phyloP scores from a whole-genome alignment of 768 basidiomycete species.

The Agrocybe chaxingu region DNA sequence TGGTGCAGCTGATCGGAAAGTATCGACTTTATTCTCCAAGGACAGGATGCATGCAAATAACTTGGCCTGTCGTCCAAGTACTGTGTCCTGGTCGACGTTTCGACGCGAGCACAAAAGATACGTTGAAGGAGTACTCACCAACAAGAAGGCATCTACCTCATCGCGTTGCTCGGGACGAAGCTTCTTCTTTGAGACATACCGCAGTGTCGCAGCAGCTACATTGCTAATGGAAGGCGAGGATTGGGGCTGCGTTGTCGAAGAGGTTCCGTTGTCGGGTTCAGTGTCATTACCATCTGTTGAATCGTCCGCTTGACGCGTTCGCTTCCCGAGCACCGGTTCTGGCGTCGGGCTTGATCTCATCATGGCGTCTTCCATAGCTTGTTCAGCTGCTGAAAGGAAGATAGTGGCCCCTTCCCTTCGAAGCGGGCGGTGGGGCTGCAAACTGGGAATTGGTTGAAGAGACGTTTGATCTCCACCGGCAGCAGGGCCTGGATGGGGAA shows the following conservation, averaged over 20 bases:
- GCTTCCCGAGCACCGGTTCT: conserved; percentile 4
- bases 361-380: conserved; percentile 8
- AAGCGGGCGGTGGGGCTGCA: not conserved
- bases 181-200: conserved; percentile 7
- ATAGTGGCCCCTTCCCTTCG: conserved; percentile 6
- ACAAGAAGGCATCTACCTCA: conserved; percentile 6
- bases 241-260: not conserved
- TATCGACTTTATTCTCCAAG: conserved; percentile 8
- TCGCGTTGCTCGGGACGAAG: conserved; percentile 9
- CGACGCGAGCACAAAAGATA: not conserved
- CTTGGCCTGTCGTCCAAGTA: conserved; percentile 12
- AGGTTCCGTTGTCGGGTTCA: conserved; percentile 3
- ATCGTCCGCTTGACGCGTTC: not conserved
- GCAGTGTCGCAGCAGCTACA: conserved; percentile 5
- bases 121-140: conserved; percentile 4
- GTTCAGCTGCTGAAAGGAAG: conserved; percentile 6
- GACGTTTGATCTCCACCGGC: too few relatives aligned
- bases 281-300: conserved; percentile 1
- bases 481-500: too few relatives aligned
- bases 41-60: conserved; percentile 10
- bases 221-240: conserved; percentile 4
- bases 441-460: not conserved
- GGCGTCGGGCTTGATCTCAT: conserved; percentile 5
- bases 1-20: conserved; percentile 10
- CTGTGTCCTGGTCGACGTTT: conserved; percentile 10